Percentiles rank a stretch among this genome's conserved stretches.
Conservation (phyloP, 495 filamentous ascomycete species). For the Annulohypoxylon stygium region DNA sequence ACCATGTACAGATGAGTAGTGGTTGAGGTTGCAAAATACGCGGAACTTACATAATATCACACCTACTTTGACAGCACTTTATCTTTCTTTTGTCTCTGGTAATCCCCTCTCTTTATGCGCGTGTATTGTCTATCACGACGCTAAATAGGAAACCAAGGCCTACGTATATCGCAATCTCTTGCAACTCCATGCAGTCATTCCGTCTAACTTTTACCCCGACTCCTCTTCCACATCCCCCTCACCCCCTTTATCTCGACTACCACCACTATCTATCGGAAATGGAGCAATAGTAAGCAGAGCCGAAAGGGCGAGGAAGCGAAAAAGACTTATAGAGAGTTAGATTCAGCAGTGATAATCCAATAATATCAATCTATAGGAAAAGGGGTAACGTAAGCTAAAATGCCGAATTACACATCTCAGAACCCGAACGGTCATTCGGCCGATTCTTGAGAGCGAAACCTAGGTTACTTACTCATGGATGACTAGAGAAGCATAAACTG, state of each 20-base stretch:
- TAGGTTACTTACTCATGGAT: neutral
- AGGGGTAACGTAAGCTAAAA: conserved; percentile 9
- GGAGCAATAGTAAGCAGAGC: conserved; percentile 2
- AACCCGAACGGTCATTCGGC: neutral
- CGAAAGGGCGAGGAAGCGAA: neutral
- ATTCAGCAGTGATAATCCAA: neutral
- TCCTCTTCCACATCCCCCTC: neutral
- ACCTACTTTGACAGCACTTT: conserved; percentile 5
- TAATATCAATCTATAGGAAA: neutral
- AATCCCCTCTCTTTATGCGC: neutral
- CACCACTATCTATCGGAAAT: neutral
- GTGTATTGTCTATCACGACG: neutral
- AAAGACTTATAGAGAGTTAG: neutral
- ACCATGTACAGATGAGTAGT: conserved; percentile 14
- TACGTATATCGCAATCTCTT: conserved; percentile 30
- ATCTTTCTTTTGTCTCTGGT: conserved; percentile 7
- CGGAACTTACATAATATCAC: conserved; percentile 26
- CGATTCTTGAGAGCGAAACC: neutral
- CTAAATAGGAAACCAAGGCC: neutral
- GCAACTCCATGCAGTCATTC: conserved; percentile 21
- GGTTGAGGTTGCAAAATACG: conserved; percentile 12
- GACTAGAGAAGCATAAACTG: neutral
- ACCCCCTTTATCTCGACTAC: neutral
- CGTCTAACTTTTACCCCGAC: neutral
- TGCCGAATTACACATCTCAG: neutral